Base-by-base conservation (phyloP, 2,329 filamentous ascomycete genomes). In the Xenosphaeropsis pyriputrescens region DNA sequence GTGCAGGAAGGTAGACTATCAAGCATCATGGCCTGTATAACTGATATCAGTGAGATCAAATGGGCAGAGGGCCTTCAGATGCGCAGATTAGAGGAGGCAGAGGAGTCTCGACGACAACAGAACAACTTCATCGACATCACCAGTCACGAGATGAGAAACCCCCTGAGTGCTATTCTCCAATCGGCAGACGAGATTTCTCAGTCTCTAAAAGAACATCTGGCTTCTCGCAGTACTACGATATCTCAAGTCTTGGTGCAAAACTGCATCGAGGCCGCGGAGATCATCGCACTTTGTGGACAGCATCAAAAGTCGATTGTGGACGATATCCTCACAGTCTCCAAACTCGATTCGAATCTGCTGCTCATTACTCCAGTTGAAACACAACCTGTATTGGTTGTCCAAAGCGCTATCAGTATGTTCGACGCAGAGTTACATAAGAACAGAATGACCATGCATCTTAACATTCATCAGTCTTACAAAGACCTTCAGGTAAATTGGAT, bases 11-110 rank as follows among this genome's bases (percentile, higher is more conserved):
- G 47, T 7, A 46, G 40, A 17, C 32, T 50, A 18, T 44, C 44
- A 34, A 50, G 44, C 1, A 45, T 50, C 4, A 48, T 48, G 46
- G 47, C 46, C 14, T 48, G 43, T 39, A 50, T 48, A 42, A 35
- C 33, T 17, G 82, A 93, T 49, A 91, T 91, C 44, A 85, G 79
- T 14, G 72, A 80, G 37, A 82, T 89, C 54, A 93, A 91, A 53
- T 78, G 78, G 65, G 83, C 84, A 1, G 85, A 91, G 55, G 75
- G 77, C 32, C 74, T 85, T 26, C 83, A 93, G 55, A 81, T 71
- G 47, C 69, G 77, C 33, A 75, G 83, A 41, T 76, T 82, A 47
- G 72, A 86, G 48, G 82, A 91, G 53, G 85, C 84, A 0, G 72
- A 86, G 2, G 80, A 88, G 53, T 68, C 85, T 41, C 89, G 89